These are phyloP conservation scores for Russula earlei DNA, from an alignment of 768 basidiomycete genomes.

Conservation along the genomic window DNA sequence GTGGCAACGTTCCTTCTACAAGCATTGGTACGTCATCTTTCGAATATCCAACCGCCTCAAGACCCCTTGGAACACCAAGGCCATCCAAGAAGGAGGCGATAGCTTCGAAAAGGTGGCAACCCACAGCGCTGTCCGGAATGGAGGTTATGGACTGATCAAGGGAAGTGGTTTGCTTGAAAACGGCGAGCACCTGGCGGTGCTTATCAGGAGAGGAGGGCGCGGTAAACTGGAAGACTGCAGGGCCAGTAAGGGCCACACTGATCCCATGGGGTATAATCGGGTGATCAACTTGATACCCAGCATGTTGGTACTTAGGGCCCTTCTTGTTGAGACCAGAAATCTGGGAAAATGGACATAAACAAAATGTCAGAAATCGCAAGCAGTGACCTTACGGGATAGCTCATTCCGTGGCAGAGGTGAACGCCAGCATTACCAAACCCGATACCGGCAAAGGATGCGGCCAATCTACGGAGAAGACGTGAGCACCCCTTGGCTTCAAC, in stretches of 20 bases:
- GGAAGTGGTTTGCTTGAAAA: constrained; percentile 62
- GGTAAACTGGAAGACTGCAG: constrained; percentile 94
- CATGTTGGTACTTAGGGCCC: constrained; percentile 85
- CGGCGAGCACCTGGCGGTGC: constrained; percentile 79
- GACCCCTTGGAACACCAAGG: constrained; percentile 76
- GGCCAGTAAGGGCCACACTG: constrained; percentile 84
- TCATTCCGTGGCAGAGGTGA: constrained; percentile 84
- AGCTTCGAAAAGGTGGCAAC: constrained; percentile 70
- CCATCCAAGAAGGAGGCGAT: constrained; percentile 83
- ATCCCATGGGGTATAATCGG: constrained; percentile 94
- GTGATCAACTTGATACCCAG: constrained; percentile 74
- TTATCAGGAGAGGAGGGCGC: constrained; percentile 88
- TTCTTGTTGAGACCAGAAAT: constrained; percentile 93
- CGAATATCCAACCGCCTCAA: constrained; percentile 75
- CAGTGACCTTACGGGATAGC: constrained; percentile 55
- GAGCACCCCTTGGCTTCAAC: neutral
- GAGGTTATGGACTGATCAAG: constrained; percentile 61
- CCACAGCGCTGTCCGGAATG: constrained; percentile 73
- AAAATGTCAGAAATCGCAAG: neutral
- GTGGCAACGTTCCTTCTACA: constrained; percentile 88
- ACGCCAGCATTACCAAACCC: constrained; percentile 93
- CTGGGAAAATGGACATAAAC: constrained; percentile 29
- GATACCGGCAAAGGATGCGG: constrained; percentile 90
- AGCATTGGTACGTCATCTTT: constrained; percentile 57
- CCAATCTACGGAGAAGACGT: constrained; percentile 43